phyloP scores from a whole-genome alignment of 164 flowering plant species.

The Cinnamomum chago region DNA sequence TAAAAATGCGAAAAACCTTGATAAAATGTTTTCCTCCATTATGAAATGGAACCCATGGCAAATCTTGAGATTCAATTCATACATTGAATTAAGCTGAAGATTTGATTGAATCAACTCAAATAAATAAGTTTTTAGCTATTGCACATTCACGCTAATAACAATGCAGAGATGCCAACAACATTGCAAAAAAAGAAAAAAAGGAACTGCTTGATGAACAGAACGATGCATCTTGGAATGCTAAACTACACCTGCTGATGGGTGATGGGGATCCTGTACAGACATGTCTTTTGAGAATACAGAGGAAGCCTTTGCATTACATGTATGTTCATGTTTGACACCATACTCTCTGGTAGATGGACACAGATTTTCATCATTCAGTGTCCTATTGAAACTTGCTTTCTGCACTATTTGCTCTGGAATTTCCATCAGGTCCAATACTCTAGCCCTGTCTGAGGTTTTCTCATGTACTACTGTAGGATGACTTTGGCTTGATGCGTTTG shows the following conservation, averaged over 20 bases:
- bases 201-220: neutral
- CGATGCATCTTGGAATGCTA: neutral
- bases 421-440: constrained; percentile 7
- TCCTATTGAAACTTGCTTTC: constrained; percentile 8
- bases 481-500: constrained; percentile 15
- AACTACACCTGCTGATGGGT: constrained; percentile 23
- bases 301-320: constrained; percentile 7
- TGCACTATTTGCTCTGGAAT: constrained; percentile 6
- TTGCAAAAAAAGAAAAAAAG: neutral
- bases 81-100: too few species aligned
- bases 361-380: neutral
- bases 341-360: constrained; percentile 6
- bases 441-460: constrained; percentile 7
- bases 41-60: too few species aligned
- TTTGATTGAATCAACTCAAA: neutral
- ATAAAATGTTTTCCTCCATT: neutral
- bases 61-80: neutral
- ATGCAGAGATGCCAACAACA: too few species aligned
- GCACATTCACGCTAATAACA: too few species aligned
- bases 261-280: constrained; percentile 12
- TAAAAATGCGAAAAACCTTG: neutral
- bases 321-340: constrained; percentile 5
- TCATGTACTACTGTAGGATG: constrained; percentile 15
- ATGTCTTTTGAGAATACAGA: constrained; percentile 2
- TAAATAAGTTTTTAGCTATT: too few species aligned